Percentiles rank a stretch among this genome's conserved stretches.
phyloP scores from a whole-genome alignment of 495 filamentous ascomycete species.

The Daldinia bambusicola region DNA sequence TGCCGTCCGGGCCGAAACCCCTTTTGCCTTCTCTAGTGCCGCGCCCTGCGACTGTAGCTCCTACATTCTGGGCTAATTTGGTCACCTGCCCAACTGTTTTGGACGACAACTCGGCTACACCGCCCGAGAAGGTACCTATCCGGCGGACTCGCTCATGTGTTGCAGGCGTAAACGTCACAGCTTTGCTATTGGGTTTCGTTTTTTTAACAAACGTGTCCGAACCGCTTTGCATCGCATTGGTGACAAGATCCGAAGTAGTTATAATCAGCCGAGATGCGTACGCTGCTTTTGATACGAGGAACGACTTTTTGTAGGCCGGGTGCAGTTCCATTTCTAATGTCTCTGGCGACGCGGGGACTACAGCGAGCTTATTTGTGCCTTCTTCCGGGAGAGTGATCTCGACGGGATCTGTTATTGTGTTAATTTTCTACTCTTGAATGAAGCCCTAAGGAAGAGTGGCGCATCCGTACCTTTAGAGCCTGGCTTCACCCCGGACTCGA shows the following conservation, averaged over 20 bases:
- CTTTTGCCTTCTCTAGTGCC: conserved; percentile 61
- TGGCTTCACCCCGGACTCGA: conserved; percentile 76
- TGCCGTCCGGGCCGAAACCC: conserved; percentile 70
- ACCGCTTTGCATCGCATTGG: conserved; percentile 76
- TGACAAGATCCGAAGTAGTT: conserved; percentile 79
- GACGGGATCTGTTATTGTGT: conserved; percentile 75
- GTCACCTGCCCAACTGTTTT: conserved; percentile 84
- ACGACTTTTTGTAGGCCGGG: conserved; percentile 87
- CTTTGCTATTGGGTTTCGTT: conserved; percentile 77
- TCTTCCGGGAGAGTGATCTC: conserved; percentile 85
- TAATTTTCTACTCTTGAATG: conserved; percentile 1
- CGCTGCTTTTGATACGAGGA: conserved; percentile 88
- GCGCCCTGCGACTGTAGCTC: conserved; percentile 75
- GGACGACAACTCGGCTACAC: conserved; percentile 79
- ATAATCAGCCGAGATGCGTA: conserved; percentile 93
- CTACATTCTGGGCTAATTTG: conserved; percentile 85
- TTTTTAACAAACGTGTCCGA: conserved; percentile 85
- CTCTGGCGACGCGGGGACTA: conserved; percentile 81
- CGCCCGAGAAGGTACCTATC: conserved; percentile 80
- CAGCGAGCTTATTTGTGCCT: conserved; percentile 72
- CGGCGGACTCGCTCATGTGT: conserved; percentile 88
- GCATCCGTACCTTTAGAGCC: conserved; percentile 82
- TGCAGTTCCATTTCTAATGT: conserved; percentile 83
- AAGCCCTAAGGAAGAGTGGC: background rate
- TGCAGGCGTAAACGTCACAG: conserved; percentile 85